Evolutionary conservation across 2,329 filamentous ascomycete genomes (phyloP).

Genomic region (Sporothrix brasiliensis): DNA sequence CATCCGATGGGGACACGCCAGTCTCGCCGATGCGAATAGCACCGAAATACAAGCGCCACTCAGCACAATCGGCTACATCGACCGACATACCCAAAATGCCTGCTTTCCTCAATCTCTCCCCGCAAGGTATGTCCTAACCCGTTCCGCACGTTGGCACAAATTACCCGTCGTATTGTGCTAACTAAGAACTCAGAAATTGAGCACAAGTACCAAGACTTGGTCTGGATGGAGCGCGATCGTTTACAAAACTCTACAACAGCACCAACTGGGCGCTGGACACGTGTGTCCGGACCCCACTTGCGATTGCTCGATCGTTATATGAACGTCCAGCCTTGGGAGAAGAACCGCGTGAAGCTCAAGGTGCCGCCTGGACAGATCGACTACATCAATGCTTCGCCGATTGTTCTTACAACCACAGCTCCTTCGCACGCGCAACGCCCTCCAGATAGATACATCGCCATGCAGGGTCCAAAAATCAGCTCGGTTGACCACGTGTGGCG

Average conservation of each 20-base stretch:
- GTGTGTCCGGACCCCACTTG: conserved; percentile 58
- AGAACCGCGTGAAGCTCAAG: conserved; percentile 78
- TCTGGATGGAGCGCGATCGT: conserved; percentile 57
- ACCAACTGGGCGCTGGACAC: conserved; percentile 49
- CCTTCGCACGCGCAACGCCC: conserved; percentile 39
- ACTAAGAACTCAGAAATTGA: conserved; percentile 49
- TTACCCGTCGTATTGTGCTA: not conserved
- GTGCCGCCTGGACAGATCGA: conserved; percentile 74
- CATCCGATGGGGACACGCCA: not conserved
- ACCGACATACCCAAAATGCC: conserved; percentile 41
- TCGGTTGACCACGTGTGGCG: conserved; percentile 87
- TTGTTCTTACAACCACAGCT: conserved; percentile 54
- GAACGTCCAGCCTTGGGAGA: conserved; percentile 88
- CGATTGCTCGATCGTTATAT: conserved; percentile 76
- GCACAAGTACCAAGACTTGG: conserved; percentile 56
- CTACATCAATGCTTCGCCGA: conserved; percentile 82
- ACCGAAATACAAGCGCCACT: conserved; percentile 11
- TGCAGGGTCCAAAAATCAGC: conserved; percentile 81
- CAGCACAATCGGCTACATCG: conserved; percentile 6
- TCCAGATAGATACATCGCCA: conserved; percentile 76
- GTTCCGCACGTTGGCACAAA: conserved; percentile 28
- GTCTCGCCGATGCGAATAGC: conserved; percentile 31
- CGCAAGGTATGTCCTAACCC: conserved; percentile 48
- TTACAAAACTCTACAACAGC: conserved; percentile 48
- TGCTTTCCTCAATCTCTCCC: conserved; percentile 35